phyloP scores from a whole-genome alignment of 306 rosid species.

The Sophora flavescens region DNA sequence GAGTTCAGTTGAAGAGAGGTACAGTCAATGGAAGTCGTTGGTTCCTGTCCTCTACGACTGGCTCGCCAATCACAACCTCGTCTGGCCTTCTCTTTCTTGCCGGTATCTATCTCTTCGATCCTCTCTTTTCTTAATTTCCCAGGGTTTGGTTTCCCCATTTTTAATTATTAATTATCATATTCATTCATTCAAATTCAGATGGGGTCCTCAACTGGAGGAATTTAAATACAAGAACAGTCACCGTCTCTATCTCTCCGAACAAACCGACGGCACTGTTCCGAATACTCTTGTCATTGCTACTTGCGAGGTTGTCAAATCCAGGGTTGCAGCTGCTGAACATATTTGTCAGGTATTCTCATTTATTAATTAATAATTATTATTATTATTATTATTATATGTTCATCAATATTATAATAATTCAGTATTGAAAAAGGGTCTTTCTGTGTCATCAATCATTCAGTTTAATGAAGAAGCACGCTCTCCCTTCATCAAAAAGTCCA shows the following conservation, averaged over 20 bases:
- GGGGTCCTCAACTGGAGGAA: constrained; percentile 89
- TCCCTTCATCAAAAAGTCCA: constrained; percentile 91
- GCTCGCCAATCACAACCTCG: constrained; percentile 96
- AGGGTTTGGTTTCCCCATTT: too few species aligned
- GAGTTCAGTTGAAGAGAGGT: constrained; percentile 65
- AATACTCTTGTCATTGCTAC: constrained; percentile 91
- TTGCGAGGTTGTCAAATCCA: constrained; percentile 85
- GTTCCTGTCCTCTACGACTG: constrained; percentile 94
- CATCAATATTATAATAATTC: neutral
- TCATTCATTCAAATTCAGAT: constrained; percentile 36
- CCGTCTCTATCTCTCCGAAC: constrained; percentile 91
- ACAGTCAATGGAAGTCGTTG: constrained; percentile 88
- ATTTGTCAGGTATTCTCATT: constrained; percentile 65
- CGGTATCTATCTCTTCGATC: constrained; percentile 46
- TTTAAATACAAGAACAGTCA: constrained; percentile 91
- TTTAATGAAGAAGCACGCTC: constrained; percentile 97
- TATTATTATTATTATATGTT: neutral
- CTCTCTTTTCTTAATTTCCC: neutral
- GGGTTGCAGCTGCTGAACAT: constrained; percentile 97
- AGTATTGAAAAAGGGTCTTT: neutral
- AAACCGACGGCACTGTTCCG: constrained; percentile 92
- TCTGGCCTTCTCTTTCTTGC: constrained; percentile 97
- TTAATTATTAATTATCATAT: too few species aligned
- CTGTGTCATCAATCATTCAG: constrained; percentile 50
- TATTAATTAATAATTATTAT: neutral